Evolutionary conservation across 73 alveolate genomes (phyloP), one percentile per base, ranked within the genome.

Genomic region (Paramecium pentaurelia): DNA sequence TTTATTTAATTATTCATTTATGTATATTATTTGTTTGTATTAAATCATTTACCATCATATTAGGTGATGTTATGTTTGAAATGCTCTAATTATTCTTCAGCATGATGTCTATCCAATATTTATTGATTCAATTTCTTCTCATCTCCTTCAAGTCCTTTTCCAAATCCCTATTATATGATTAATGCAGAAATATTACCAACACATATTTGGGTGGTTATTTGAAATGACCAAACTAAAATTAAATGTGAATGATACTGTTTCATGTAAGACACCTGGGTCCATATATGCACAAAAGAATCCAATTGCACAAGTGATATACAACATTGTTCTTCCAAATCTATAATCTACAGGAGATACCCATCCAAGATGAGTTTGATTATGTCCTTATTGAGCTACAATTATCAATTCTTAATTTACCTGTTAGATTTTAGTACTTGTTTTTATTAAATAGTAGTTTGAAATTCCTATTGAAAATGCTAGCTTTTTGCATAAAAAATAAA

Each of bases 321-420:
- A 37, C 87, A 73, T 73, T 5, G 22, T 22, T 73, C 87, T 73
- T 73, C 87, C 87, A 37, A 73, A 73, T 73, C 87, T 73, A 11
- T 73, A 73, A 73, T 73, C 87, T 30, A 40, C 36, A 10, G 87
- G 87, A 36, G 87, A 73, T 7, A 73, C 87, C 87, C 87, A 73
- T 16, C 60, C 60, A n/a, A 73, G 32, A 37, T 73, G 60, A 37
- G 64, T 73, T 73, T 73, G 68, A 73, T 14, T 40, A 73, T 73
- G 58, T 3, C 68, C 87, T 11, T 54, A 18, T 54, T 36, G 28
- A n/a, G 84, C 47, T 40, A 14, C 60, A 30, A 73, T 8, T 4
- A n/a, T 73, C 20, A 37, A 42, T 37, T 73, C 18, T 16, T 12
- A 37, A 73, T 36, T 54, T 34, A 73, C 87, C 87, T 12, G 87